Evolutionary conservation across 768 basidiomycete genomes (phyloP).

Genomic region (Termitomyces sp.): DNA sequence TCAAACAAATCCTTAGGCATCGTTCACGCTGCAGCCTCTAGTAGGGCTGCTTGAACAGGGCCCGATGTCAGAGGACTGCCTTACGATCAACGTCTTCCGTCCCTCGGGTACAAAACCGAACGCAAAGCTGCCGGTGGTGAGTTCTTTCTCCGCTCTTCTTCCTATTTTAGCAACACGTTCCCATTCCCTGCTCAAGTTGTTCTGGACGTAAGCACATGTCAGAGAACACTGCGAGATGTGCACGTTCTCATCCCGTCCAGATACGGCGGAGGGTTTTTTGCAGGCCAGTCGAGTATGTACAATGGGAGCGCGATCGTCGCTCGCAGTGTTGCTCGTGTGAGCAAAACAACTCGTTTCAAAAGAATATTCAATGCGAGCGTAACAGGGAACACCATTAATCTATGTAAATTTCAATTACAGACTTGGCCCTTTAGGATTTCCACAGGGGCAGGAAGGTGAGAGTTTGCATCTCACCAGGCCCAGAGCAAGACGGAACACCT

Average conservation of each 20-base stretch:
- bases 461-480: conserved; percentile 1
- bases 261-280: conserved; percentile 23
- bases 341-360: too few relatives aligned
- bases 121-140: conserved; percentile 37
- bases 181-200: conserved; percentile 22
- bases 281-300: conserved; percentile 18
- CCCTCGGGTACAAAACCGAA: conserved; percentile 33
- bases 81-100: conserved; percentile 58
- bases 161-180: background rate
- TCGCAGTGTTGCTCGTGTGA: background rate
- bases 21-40: background rate
- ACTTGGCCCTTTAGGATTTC: conserved; percentile 47
- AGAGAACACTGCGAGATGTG: background rate
- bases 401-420: conserved; percentile 52
- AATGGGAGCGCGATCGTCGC: conserved; percentile 20
- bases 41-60: background rate
- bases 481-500: conserved; percentile 20
- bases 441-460: conserved; percentile 31
- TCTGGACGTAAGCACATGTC: conserved; percentile 34
- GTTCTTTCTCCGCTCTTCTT: conserved; percentile 5
- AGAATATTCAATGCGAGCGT: too few relatives aligned
- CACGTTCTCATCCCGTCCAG: conserved; percentile 4
- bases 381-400: conserved; percentile 38
- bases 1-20: background rate
- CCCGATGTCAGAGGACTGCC: conserved; percentile 53